These are phyloP conservation scores for Mortierella hygrophila DNA, from an alignment of 192 early-diverging fungal genomes.

Conservation along the genomic window DNA sequence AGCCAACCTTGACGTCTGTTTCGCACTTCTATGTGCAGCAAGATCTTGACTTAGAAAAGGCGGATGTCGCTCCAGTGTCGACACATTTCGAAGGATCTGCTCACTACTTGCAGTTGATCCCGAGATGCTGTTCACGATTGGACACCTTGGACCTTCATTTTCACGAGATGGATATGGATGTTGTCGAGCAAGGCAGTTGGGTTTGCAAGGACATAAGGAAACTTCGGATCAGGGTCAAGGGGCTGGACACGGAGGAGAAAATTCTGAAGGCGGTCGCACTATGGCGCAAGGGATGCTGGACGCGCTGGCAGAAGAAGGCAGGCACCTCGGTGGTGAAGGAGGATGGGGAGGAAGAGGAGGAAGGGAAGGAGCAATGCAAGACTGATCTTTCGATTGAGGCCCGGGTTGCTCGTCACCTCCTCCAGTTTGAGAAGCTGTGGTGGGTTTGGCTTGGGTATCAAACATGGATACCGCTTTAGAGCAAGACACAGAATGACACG, in stretches of 20 bases:
- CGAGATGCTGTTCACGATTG: not conserved
- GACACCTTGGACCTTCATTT: not conserved
- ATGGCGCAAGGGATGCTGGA: not conserved
- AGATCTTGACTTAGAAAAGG: not conserved
- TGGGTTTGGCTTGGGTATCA: slow-evolving; percentile 1
- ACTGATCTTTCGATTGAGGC: not conserved
- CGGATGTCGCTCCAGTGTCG: not conserved
- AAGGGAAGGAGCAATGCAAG: not conserved
- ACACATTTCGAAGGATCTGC: not conserved
- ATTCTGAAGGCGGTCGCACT: not conserved
- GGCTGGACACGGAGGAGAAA: not conserved
- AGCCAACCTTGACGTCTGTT: not conserved
- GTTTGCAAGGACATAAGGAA: not conserved
- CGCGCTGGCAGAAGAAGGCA: not conserved
- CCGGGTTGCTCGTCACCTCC: not conserved
- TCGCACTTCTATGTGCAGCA: not conserved
- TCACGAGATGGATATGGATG: not conserved
- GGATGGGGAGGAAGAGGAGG: not conserved
- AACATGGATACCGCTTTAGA: not conserved
- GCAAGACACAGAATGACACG: not conserved
- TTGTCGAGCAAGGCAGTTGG: not conserved
- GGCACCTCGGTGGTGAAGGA: not conserved
- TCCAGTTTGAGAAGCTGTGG: not conserved
- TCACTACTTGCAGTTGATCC: not conserved
- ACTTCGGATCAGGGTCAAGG: not conserved